Evolutionary conservation across 148 eudicot species (phyloP).

Genomic region (Silene latifolia): DNA sequence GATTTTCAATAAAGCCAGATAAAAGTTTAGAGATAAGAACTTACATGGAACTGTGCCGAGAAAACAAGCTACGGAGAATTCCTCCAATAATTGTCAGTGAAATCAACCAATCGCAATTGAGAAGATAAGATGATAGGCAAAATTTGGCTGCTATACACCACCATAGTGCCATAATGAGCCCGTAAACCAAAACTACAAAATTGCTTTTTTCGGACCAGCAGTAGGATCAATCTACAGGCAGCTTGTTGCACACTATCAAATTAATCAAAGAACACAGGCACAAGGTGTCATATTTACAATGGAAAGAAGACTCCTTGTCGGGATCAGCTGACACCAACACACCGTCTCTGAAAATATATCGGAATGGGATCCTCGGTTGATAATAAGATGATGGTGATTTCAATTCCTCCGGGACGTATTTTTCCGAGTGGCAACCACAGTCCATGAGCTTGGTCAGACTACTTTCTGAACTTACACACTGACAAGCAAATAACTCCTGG

Average conservation of each 20-base stretch:
- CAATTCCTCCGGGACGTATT: conserved; percentile 15
- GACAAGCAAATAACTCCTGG: conserved; percentile 24
- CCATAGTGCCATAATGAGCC: not conserved
- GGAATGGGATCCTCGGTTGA: conserved; percentile 24
- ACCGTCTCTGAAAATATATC: conserved; percentile 59
- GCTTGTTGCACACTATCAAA: conserved; percentile 50
- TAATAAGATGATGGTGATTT: conserved; percentile 20
- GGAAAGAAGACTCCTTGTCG: conserved; percentile 43
- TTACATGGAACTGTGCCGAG: conserved; percentile 4
- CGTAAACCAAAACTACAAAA: conserved; percentile 4
- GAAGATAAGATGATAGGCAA: not conserved
- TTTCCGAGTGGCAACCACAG: conserved; percentile 53
- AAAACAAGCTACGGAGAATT: not conserved
- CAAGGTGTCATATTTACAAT: conserved; percentile 77
- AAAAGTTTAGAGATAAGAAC: not conserved
- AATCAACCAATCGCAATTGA: not conserved
- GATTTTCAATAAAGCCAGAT: not conserved
- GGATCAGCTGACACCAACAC: conserved; percentile 46
- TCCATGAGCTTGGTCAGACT: conserved; percentile 27
- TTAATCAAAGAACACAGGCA: conserved; percentile 85
- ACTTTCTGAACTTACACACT: conserved; percentile 35
- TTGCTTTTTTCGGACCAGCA: conserved; percentile 5
- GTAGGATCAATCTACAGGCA: conserved; percentile 39
- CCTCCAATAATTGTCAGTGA: not conserved
- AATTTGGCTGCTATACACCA: not conserved